These are phyloP conservation scores for Hypoxylon lenormandii DNA, from an alignment of 495 filamentous ascomycete genomes.

Conservation along the genomic window DNA sequence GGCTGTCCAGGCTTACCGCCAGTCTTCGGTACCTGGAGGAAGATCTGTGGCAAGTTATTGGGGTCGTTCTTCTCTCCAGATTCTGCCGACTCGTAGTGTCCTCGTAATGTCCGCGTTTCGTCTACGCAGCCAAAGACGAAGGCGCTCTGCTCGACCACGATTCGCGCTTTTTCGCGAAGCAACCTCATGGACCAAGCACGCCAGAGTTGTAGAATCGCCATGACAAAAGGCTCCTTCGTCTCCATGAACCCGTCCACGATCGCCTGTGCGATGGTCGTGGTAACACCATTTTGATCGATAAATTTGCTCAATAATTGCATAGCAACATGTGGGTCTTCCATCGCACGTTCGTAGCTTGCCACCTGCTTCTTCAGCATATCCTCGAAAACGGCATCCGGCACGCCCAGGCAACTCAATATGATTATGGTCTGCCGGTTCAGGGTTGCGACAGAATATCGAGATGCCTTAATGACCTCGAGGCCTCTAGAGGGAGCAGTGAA, in stretches of 20 bases:
- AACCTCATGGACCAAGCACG: conserved; percentile 82
- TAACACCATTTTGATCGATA: conserved; percentile 88
- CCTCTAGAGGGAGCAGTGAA: conserved; percentile 77
- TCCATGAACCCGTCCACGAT: conserved; percentile 82
- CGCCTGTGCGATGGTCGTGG: conserved; percentile 77
- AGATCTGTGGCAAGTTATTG: conserved; percentile 81
- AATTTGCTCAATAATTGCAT: conserved; percentile 73
- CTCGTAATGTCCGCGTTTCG: conserved; percentile 79
- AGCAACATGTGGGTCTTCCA: conserved; percentile 72
- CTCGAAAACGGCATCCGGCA: conserved; percentile 74
- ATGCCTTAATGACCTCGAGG: conserved; percentile 86
- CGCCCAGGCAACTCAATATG: conserved; percentile 81
- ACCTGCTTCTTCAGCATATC: conserved; percentile 74
- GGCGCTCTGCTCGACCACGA: conserved; percentile 82
- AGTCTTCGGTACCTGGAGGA: conserved; percentile 74
- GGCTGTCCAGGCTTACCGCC: conserved; percentile 61
- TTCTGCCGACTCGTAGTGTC: conserved; percentile 64
- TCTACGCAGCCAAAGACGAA: conserved; percentile 91
- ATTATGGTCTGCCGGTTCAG: conserved; percentile 91
- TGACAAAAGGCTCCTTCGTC: conserved; percentile 81
- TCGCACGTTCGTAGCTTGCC: conserved; percentile 71
- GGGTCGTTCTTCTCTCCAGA: conserved; percentile 51
- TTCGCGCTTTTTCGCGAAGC: conserved; percentile 92
- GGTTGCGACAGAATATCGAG: conserved; percentile 76
- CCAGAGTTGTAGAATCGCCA: conserved; percentile 80